Percentiles rank a stretch among this genome's conserved stretches.
Evolutionary conservation across 176 grass and related monocot genomes (phyloP).

Genomic region (Elymus sibiricus): DNA sequence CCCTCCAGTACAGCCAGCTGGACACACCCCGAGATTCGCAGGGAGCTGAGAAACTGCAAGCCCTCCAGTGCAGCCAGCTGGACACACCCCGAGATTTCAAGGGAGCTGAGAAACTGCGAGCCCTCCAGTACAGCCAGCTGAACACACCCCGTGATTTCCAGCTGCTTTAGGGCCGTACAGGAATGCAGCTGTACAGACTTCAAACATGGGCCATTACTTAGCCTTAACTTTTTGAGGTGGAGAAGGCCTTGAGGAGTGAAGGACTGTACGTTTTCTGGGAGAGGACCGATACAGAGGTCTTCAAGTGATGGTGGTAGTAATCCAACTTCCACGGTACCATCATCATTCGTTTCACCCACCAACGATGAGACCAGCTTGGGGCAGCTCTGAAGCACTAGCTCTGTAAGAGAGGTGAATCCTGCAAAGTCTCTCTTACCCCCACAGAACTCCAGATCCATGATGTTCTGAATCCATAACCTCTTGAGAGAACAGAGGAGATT

Average conservation of each 20-base stretch:
- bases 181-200: no score
- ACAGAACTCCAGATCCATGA: background rate
- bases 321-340: no score
- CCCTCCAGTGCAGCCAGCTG: no score
- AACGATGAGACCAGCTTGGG: background rate
- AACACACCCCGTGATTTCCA: background rate
- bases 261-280: no score
- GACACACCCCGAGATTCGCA: background rate
- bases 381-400: rapidly evolving
- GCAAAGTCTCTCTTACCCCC: background rate
- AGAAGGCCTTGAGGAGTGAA: no score
- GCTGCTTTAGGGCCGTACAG: background rate
- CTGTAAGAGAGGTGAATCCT: background rate
- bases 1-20: no score
- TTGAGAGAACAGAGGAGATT: background rate
- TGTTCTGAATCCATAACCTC: rapidly evolving
- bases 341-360: no score
- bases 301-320: no score
- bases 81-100: background rate
- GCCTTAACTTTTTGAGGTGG: background rate
- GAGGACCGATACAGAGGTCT: no score
- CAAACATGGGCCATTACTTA: background rate
- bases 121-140: no score
- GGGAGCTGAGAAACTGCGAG: no score
- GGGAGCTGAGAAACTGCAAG: no score